Evolutionary conservation across 1,284 basidiomycete genomes (phyloP), one percentile per base, ranked within the genome.

Genomic region (Pseudozyma sp.): DNA sequence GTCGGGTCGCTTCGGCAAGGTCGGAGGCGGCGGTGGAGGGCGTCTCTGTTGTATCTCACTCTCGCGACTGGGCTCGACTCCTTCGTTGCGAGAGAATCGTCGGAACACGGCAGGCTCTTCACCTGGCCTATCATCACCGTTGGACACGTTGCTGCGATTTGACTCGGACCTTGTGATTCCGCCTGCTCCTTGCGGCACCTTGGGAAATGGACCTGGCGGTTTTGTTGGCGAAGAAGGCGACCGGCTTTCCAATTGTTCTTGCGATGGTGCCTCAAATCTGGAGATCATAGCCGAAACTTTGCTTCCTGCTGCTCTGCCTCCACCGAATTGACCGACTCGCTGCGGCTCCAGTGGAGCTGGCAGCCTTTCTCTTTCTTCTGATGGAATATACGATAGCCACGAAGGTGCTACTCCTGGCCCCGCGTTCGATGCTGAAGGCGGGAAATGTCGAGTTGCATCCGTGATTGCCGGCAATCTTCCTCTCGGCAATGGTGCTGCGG

Each of bases 371-470:
- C 62, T 53, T 38, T 77, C 76, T n/a, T 61, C 68, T 5, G 54
- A 43, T 6, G 71, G 70, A 18, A 77, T 77, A 44, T 77, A 62
- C n/a, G 64, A 57, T 9, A 77, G 52, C 76, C 76, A 77, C 0
- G 60, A 61, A 3, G 76, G 76, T 19, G 68, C 62, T 5, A 54
- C 64, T 1, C 55, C 61, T 6, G 58, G 57, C 6, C 48, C 65
- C 8, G 59, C 40, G n/a, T 47, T 58, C 14, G 60, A 59, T 31
- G 72, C 59, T 13, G 76, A 66, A 1, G 76, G 78, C 14, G 78
- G 80, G 54, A 81, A 81, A 39, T 81, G 80, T 3, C 80, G 70
- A 6, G 80, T 81, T 0, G 70, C 80, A 42, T 78, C 78, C 36
- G 80, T 81, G 54, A 81, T 72, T 18, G 70, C 69, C 9, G 80